phyloP scores from a whole-genome alignment of 2,329 filamentous ascomycete species.

The Epichloe sp. region DNA sequence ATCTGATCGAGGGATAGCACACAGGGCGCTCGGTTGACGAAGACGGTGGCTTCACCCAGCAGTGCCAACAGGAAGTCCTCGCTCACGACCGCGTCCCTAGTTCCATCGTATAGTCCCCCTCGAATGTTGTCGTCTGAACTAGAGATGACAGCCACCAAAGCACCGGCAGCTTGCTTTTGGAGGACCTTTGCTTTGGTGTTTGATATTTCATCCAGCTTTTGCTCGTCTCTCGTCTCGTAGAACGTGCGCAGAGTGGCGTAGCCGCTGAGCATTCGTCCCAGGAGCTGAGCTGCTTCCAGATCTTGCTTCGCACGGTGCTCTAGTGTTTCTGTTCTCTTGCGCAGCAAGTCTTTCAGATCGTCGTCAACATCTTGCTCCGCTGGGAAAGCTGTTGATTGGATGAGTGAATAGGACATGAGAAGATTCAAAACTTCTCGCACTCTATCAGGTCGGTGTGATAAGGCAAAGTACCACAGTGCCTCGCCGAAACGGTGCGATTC shows the following conservation, averaged over 20 bases:
- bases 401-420: slow-evolving; percentile 73
- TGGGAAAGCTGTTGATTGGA: slow-evolving; percentile 74
- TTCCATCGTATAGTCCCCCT: slow-evolving; percentile 75
- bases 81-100: slow-evolving; percentile 69
- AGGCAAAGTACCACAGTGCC: slow-evolving; percentile 80
- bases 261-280: slow-evolving; percentile 77
- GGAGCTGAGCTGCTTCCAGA: slow-evolving; percentile 65
- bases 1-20: slow-evolving; percentile 60
- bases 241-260: slow-evolving; percentile 86
- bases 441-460: slow-evolving; percentile 65
- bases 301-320: slow-evolving; percentile 61
- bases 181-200: slow-evolving; percentile 38
- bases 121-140: slow-evolving; percentile 84
- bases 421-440: slow-evolving; percentile 77
- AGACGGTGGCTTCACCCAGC: slow-evolving; percentile 70
- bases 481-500: slow-evolving; percentile 70
- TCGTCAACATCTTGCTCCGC: slow-evolving; percentile 57
- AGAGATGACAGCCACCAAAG: slow-evolving; percentile 70
- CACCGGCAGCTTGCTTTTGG: slow-evolving; percentile 56
- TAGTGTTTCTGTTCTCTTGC: slow-evolving; percentile 58
- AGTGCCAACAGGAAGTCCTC: slow-evolving; percentile 77
- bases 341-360: slow-evolving; percentile 56
- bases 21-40: slow-evolving; percentile 45
- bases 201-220: slow-evolving; percentile 16
- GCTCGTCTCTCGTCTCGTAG: slow-evolving; percentile 68